Evolutionary conservation across 192 early-diverging fungal genomes (phyloP).

Genomic region (Helicostylum pulchrum): DNA sequence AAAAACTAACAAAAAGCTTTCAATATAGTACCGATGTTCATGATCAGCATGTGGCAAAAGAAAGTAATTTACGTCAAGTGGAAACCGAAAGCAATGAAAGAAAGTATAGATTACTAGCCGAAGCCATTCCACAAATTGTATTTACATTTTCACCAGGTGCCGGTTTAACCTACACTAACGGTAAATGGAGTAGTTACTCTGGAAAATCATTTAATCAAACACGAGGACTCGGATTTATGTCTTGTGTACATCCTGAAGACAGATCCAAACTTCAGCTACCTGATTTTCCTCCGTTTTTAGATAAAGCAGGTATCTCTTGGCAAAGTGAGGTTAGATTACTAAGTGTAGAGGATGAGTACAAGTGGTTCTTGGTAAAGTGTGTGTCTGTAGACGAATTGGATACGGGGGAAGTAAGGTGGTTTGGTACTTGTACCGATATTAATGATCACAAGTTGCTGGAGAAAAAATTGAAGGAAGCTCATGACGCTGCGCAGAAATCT

Average conservation of each 20-base stretch:
- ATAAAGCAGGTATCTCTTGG: slow-evolving; percentile 39
- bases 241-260: slow-evolving; percentile 54
- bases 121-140: slow-evolving; percentile 60
- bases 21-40: slow-evolving; percentile 50
- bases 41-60: slow-evolving; percentile 49
- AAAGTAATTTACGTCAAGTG: slow-evolving; percentile 42
- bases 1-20: neutral
- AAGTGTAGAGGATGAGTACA: slow-evolving; percentile 41
- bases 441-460: slow-evolving; percentile 58
- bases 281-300: slow-evolving; percentile 27
- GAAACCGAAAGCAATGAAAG: slow-evolving; percentile 55
- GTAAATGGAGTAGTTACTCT: slow-evolving; percentile 54
- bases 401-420: slow-evolving; percentile 47
- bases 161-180: slow-evolving; percentile 52
- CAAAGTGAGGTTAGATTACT: slow-evolving; percentile 45
- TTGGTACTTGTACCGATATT: slow-evolving; percentile 60
- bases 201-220: slow-evolving; percentile 49
- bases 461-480: slow-evolving; percentile 55
- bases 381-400: slow-evolving; percentile 50
- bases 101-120: slow-evolving; percentile 55
- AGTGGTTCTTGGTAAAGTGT: slow-evolving; percentile 58
- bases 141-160: slow-evolving; percentile 49
- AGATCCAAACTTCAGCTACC: slow-evolving; percentile 44
- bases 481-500: slow-evolving; percentile 56
- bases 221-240: slow-evolving; percentile 51